A percentile compares a stretch with the other conserved stretches of the same genome.
These are phyloP conservation scores for Cryptococcus jaspeensis DNA, from an alignment of 1,284 basidiomycete species.

Conservation along the genomic window DNA sequence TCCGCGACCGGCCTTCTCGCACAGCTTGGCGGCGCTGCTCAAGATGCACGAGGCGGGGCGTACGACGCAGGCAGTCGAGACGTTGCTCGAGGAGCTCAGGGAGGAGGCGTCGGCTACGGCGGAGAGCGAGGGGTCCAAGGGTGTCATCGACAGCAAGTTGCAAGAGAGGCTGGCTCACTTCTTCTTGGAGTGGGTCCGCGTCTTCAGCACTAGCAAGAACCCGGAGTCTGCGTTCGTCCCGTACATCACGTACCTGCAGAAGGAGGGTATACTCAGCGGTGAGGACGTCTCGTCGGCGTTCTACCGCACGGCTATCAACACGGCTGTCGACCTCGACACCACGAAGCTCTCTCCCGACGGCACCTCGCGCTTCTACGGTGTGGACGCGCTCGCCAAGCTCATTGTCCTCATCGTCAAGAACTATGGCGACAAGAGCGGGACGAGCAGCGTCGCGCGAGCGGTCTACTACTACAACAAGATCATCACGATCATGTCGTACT, in stretches of 20 bases:
- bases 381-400: conserved; percentile 92
- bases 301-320: conserved; percentile 96
- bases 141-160: conserved; percentile 46
- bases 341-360: conserved; percentile 79
- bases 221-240: conserved; percentile 95
- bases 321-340: conserved; percentile 87
- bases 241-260: conserved; percentile 95
- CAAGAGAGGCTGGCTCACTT: conserved; percentile 59
- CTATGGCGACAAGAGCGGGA: conserved; percentile 75
- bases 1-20: conserved; percentile 74
- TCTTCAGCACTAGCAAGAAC: conserved; percentile 71
- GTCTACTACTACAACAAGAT: conserved; percentile 99
- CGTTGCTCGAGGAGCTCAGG: conserved; percentile 56
- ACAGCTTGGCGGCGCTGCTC: conserved; percentile 76
- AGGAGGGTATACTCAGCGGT: conserved; percentile 92
- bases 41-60: conserved; percentile 54
- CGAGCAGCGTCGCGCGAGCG: conserved; percentile 73
- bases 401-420: conserved; percentile 99
- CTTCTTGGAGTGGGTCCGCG: conserved; percentile 83
- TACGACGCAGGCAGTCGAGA: conserved; percentile 35
- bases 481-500: conserved; percentile 92
- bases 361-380: conserved; percentile 77
- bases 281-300: conserved; percentile 97
- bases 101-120: conserved; percentile 38
- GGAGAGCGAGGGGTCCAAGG: conserved; percentile 30